Percentiles rank a stretch among this genome's conserved stretches.
phyloP scores from a whole-genome alignment of 2,329 filamentous ascomycete species.

The Emergomyces pasteurianus region DNA sequence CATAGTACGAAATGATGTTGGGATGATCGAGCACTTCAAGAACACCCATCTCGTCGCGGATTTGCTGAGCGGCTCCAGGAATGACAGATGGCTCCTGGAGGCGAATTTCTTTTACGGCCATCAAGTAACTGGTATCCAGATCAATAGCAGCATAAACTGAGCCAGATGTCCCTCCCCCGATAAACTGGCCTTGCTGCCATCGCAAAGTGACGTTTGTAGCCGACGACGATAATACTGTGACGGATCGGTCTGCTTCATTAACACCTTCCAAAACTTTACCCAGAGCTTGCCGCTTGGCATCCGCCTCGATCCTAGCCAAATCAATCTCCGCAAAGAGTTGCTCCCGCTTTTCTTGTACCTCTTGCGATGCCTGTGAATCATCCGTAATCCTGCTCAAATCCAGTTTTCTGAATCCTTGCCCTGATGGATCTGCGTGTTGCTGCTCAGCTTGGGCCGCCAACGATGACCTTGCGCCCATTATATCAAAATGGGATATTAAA shows the following conservation, averaged over 20 bases:
- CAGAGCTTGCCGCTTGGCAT: slow-evolving; percentile 74
- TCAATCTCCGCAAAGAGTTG: slow-evolving; percentile 65
- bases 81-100: slow-evolving; percentile 94
- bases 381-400: slow-evolving; percentile 63
- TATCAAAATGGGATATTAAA: slow-evolving; percentile 95
- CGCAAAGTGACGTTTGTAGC: slow-evolving; percentile 90
- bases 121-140: slow-evolving; percentile 84
- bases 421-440: slow-evolving; percentile 69
- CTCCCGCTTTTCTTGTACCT: slow-evolving; percentile 65
- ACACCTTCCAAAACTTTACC: slow-evolving; percentile 86
- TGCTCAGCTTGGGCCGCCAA: slow-evolving; percentile 90
- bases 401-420: slow-evolving; percentile 62
- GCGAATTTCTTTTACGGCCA: slow-evolving; percentile 98
- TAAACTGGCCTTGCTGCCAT: slow-evolving; percentile 98
- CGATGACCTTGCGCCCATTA: slow-evolving; percentile 91
- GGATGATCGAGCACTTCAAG: slow-evolving; percentile 92
- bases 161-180: slow-evolving; percentile 92
- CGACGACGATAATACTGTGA: slow-evolving; percentile 86
- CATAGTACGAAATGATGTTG: slow-evolving; percentile 95
- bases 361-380: slow-evolving; percentile 71
- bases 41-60: slow-evolving; percentile 94
- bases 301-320: slow-evolving; percentile 61
- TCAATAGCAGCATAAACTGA: slow-evolving; percentile 98
- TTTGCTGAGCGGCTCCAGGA: slow-evolving; percentile 83
- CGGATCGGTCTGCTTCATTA: slow-evolving; percentile 88